phyloP scores from a whole-genome alignment of 441 rosid genomes.

The Populus hybrid region DNA sequence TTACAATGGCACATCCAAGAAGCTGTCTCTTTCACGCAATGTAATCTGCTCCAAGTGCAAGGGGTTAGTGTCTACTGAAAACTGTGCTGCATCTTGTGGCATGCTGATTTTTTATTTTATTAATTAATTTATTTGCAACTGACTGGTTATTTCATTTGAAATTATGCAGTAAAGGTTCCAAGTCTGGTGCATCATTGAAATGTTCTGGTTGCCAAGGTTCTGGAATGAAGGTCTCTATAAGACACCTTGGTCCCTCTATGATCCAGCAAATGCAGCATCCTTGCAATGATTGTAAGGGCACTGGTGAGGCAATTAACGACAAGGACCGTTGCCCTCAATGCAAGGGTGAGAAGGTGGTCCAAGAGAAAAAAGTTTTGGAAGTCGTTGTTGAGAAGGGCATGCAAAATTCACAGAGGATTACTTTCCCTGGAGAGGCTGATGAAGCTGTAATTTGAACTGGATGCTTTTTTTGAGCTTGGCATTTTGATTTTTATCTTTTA shows the following conservation, averaged over 20 bases:
- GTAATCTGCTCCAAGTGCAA: constrained; percentile 79
- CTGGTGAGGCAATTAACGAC: constrained; percentile 87
- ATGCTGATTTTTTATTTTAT: neutral
- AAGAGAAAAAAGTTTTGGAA: constrained; percentile 89
- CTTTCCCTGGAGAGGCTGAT: constrained; percentile 94
- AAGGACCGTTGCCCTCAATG: constrained; percentile 87
- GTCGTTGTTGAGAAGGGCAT: constrained; percentile 95
- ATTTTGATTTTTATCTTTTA: neutral
- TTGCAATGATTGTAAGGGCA: constrained; percentile 89
- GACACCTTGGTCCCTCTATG: constrained; percentile 94
- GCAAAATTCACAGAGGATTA: constrained; percentile 86
- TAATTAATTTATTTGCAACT: neutral
- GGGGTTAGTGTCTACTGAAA: constrained; percentile 44
- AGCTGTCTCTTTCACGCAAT: constrained; percentile 69
- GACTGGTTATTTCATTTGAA: neutral
- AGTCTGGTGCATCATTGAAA: constrained; percentile 84
- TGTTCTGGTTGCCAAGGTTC: constrained; percentile 91
- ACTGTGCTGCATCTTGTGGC: neutral
- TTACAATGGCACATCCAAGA: constrained; percentile 76
- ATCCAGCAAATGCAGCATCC: constrained; percentile 98
- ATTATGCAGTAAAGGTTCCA: constrained; percentile 78
- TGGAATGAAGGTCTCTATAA: constrained; percentile 88
- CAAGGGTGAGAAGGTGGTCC: constrained; percentile 91
- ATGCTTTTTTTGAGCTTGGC: neutral
- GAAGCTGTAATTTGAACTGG: constrained; percentile 55